phyloP scores from a whole-genome alignment of 768 basidiomycete species.

The Lactarius indigo region DNA sequence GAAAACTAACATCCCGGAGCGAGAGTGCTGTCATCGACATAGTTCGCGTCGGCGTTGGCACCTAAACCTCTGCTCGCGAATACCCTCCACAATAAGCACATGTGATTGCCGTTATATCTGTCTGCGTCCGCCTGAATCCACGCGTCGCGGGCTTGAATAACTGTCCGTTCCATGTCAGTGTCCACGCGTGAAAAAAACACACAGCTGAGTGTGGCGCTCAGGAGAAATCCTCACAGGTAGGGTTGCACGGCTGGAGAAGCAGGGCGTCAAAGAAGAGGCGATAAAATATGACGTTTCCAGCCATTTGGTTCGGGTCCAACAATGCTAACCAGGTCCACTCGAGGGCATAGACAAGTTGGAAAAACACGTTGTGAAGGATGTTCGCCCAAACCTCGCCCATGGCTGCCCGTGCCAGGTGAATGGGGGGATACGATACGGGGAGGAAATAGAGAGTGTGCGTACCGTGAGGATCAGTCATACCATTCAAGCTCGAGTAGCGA shows the following conservation, averaged over 20 bases:
- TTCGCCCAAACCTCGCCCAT: slow-evolving; percentile 63
- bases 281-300: slow-evolving; percentile 49
- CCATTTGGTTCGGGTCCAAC: slow-evolving; percentile 37
- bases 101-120: slow-evolving; percentile 43
- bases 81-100: slow-evolving; percentile 42
- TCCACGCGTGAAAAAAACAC: background rate
- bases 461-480: slow-evolving; percentile 47
- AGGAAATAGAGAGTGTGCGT: slow-evolving; percentile 23
- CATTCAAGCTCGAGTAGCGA: slow-evolving; percentile 38
- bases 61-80: slow-evolving; percentile 52
- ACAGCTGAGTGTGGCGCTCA: too few species aligned
- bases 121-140: slow-evolving; percentile 52
- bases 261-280: slow-evolving; percentile 51
- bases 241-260: slow-evolving; percentile 46
- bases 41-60: slow-evolving; percentile 34
- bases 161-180: slow-evolving; percentile 26
- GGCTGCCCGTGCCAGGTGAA: slow-evolving; percentile 27
- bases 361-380: slow-evolving; percentile 38
- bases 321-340: slow-evolving; percentile 34
- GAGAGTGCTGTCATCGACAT: slow-evolving; percentile 32
- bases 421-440: background rate
- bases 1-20: slow-evolving; percentile 30
- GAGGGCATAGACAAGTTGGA: slow-evolving; percentile 29
- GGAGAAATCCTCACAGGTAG: slow-evolving; percentile 40
- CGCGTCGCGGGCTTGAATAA: slow-evolving; percentile 45